Conservation (phyloP, 176 grass and related monocot genomes). For the Cocos nucifera region DNA sequence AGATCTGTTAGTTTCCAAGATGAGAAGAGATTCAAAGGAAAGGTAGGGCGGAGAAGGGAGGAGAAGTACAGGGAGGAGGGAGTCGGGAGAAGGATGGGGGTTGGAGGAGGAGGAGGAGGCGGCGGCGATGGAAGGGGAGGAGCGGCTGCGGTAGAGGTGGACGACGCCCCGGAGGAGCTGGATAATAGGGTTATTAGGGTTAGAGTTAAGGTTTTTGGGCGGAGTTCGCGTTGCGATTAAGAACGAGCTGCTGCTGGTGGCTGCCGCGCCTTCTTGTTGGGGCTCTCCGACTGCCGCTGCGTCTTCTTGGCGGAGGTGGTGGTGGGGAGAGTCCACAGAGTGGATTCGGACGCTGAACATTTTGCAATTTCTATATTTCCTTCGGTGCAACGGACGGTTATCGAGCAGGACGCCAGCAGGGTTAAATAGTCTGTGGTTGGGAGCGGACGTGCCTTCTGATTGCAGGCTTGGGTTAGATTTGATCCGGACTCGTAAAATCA, state of each 20-base stretch:
- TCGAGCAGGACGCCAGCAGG: no score
- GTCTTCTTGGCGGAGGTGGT: slow-evolving; percentile 7
- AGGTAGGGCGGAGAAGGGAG: slow-evolving; percentile 3
- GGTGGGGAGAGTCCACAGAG: slow-evolving; percentile 32
- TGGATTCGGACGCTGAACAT: slow-evolving; percentile 80
- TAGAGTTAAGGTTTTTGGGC: slow-evolving; percentile 21
- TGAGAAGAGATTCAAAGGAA: slow-evolving; percentile 44
- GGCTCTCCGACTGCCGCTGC: slow-evolving; percentile 10
- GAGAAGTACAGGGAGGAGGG: slow-evolving; percentile 35
- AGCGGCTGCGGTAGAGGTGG: slow-evolving; percentile 63
- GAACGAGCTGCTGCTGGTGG: slow-evolving; percentile 14
- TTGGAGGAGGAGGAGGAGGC: slow-evolving; percentile 43
- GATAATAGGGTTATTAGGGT: slow-evolving; percentile 49
- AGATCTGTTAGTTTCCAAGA: slow-evolving; percentile 21
- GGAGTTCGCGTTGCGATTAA: not conserved
- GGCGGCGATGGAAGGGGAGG: slow-evolving; percentile 12
- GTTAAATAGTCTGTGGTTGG: no score
- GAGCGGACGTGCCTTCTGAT: no score
- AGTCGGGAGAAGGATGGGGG: slow-evolving; percentile 5
- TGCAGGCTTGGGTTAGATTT: no score
- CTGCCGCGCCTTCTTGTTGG: slow-evolving; percentile 14
- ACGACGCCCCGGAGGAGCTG: slow-evolving; percentile 55
- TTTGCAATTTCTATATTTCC: no score
- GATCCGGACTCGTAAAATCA: no score
- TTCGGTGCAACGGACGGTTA: no score